Evolutionary conservation across 805 yeast genomes (phyloP).

Genomic region (Naumovozyma baii): DNA sequence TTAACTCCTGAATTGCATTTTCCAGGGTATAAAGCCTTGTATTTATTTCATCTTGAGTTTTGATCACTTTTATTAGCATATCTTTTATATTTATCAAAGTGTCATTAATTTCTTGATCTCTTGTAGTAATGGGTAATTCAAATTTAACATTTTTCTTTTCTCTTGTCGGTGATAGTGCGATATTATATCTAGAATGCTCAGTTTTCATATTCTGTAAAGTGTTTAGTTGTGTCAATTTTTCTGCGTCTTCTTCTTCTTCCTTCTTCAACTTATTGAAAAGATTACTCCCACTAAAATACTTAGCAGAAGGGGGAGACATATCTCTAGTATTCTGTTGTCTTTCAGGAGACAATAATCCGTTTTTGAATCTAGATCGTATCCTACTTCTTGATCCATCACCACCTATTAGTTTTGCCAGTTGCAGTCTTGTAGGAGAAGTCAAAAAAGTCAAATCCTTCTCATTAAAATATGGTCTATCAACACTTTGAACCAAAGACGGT

Average conservation of each 20-base stretch:
- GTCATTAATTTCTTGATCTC: constrained; percentile 4
- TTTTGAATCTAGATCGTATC: constrained; percentile 22
- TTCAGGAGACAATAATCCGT: constrained; percentile 20
- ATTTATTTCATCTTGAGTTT: constrained; percentile 12
- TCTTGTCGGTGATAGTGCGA: neutral
- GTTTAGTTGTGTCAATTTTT: constrained; percentile 2
- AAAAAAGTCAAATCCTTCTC: neutral
- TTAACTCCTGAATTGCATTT: neutral
- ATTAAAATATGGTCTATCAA: constrained; percentile 17
- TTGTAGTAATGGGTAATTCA: constrained; percentile 9
- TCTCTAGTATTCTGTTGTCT: constrained; percentile 2
- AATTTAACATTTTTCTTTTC: constrained; percentile 26
- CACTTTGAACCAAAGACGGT: constrained; percentile 20
- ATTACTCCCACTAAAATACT: constrained; percentile 5
- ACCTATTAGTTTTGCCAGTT: constrained; percentile 13
- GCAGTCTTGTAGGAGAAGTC: constrained; percentile 4
- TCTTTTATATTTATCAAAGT: constrained; percentile 7
- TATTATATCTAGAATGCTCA: constrained; percentile 13
- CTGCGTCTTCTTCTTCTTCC: constrained; percentile 3
- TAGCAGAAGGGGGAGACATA: neutral
- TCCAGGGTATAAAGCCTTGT: neutral
- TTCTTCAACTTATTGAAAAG: constrained; percentile 10
- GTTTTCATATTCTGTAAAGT: constrained; percentile 2
- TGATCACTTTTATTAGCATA: constrained; percentile 7
- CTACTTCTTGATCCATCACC: constrained; percentile 25